phyloP scores from a whole-genome alignment of 768 basidiomycete genomes.

The Suillus americanus region DNA sequence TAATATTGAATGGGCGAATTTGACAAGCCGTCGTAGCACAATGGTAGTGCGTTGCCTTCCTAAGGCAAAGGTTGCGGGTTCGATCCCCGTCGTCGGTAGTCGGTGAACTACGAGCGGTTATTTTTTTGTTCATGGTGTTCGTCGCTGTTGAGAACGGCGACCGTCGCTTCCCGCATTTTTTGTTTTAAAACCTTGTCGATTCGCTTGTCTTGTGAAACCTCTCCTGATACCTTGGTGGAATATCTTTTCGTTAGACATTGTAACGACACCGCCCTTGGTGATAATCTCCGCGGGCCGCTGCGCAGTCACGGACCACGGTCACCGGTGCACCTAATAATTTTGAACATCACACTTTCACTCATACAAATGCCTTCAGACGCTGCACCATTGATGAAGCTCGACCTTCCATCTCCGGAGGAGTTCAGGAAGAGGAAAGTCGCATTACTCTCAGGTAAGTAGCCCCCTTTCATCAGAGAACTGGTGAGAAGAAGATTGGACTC shows the following conservation, averaged over 20 bases:
- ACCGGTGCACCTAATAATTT: background rate
- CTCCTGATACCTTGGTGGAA: too few species aligned
- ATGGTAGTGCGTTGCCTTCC: constrained; percentile 4
- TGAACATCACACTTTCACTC: background rate
- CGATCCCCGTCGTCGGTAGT: constrained; percentile 4
- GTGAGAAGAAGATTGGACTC: background rate
- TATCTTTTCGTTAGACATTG: background rate
- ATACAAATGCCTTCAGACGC: background rate
- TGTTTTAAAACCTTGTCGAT: background rate
- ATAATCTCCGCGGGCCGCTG: too few species aligned
- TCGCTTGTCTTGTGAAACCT: too few species aligned
- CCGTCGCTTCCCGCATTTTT: background rate
- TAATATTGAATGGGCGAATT: background rate
- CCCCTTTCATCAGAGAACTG: background rate
- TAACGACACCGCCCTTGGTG: background rate
- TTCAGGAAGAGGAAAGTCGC: constrained; percentile 92
- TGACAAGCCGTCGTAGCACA: constrained; percentile 1
- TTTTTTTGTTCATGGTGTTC: background rate
- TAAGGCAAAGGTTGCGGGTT: constrained; percentile 4
- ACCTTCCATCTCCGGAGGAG: constrained; percentile 73
- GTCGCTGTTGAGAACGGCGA: background rate
- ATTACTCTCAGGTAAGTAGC: constrained; percentile 75
- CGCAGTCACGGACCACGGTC: background rate
- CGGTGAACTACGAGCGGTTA: constrained; percentile 1
- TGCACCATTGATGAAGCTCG: constrained; percentile 44